Conservation (phyloP, 73 alveolate genomes). For the Blepharisma japonicum region DNA sequence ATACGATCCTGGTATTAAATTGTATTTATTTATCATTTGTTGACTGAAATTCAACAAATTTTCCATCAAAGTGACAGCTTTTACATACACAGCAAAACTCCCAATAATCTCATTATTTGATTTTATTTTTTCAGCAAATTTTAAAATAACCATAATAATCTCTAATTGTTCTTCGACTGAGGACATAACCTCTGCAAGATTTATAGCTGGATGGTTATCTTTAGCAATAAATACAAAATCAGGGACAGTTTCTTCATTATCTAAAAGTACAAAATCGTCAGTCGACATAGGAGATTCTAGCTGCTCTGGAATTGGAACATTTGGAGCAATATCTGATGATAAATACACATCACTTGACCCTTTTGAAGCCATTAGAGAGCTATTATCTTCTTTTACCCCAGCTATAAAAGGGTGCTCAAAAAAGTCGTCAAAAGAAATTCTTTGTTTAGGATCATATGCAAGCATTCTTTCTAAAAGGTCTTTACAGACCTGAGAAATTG, state of each 20-base stretch:
- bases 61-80: not conserved
- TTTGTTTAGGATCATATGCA: conserved; percentile 36
- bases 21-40: not conserved
- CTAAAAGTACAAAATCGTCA: conserved; percentile 14
- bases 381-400: not conserved
- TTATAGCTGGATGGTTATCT: conserved; percentile 18
- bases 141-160: not conserved
- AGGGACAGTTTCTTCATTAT: conserved; percentile 8
- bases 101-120: not conserved
- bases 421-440: conserved; percentile 54
- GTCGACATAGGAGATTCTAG: too few relatives aligned
- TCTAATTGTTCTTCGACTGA: not conserved
- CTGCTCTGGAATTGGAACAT: too few relatives aligned
- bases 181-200: not conserved
- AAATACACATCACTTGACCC: not conserved
- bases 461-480: conserved; percentile 39
- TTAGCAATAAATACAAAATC: not conserved
- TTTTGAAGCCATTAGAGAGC: not conserved
- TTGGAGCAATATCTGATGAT: too few relatives aligned
- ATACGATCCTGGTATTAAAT: not conserved
- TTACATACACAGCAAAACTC: not conserved
- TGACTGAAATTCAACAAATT: not conserved
- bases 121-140: not conserved
- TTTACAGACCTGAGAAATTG: conserved; percentile 38
- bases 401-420: conserved; percentile 59